Evolutionary conservation across 768 basidiomycete species (phyloP).

Genomic region (Cystofilobasidium bisporidii): DNA sequence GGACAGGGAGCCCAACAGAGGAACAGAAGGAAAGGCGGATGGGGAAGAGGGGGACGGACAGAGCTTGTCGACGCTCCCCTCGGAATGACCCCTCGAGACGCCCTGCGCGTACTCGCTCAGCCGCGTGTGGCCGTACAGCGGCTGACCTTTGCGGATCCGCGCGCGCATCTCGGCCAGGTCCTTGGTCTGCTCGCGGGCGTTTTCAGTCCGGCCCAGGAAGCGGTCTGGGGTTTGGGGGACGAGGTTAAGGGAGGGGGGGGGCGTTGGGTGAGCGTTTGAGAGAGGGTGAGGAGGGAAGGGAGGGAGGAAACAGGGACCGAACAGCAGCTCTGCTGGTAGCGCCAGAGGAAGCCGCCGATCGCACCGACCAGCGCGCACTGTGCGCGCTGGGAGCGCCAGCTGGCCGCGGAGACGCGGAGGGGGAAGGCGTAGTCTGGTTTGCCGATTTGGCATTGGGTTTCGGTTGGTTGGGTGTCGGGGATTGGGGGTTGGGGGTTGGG

Average conservation of each 20-base stretch:
- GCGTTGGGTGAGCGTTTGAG: not conserved
- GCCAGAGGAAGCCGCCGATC: not conserved
- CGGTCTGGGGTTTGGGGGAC: not conserved
- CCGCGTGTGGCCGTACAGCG: constrained; percentile 15
- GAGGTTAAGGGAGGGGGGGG: not conserved
- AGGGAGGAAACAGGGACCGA: not conserved
- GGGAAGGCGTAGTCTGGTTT: not conserved
- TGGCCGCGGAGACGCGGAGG: not conserved
- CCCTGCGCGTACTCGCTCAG: constrained; percentile 19
- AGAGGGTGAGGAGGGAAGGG: not conserved
- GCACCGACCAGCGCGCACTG: not conserved
- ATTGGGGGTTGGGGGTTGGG: too few species aligned
- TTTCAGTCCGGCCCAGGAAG: constrained; percentile 15
- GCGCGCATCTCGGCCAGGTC: constrained; percentile 15
- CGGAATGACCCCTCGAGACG: constrained; percentile 2
- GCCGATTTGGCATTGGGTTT: too few species aligned
- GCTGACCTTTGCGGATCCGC: not conserved
- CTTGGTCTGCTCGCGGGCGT: constrained; percentile 13
- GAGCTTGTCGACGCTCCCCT: constrained; percentile 2
- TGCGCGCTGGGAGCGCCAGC: not conserved
- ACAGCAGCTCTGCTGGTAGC: constrained; percentile 1
- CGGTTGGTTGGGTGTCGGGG: too few species aligned
- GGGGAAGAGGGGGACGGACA: not conserved
- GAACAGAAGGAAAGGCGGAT: not conserved
- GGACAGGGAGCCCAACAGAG: not conserved